These are phyloP conservation scores for Globisporangium megalacanthum DNA, from an alignment of 352 stramenopile genomes.

Conservation along the genomic window DNA sequence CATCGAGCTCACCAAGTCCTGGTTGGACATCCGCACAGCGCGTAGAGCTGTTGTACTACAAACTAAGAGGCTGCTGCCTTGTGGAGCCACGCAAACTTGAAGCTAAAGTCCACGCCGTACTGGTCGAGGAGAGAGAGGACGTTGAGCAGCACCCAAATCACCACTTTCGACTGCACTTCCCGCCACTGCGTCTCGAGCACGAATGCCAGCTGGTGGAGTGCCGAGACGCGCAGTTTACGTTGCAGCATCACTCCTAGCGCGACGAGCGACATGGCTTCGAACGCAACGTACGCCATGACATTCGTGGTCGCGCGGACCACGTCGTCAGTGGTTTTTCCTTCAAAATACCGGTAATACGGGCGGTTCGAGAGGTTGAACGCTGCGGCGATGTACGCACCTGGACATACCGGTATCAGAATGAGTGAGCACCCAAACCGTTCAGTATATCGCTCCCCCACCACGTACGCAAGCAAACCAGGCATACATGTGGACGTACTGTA, in stretches of 20 bases:
- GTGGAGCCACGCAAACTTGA: slow-evolving; percentile 10
- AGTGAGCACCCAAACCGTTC: no score
- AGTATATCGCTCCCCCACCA: no score
- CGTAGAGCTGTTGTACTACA: no score
- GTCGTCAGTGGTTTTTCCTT: not conserved
- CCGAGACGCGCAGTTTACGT: slow-evolving; percentile 15
- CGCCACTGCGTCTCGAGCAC: slow-evolving; percentile 21
- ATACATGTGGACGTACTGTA: slow-evolving; percentile 9
- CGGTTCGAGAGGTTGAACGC: slow-evolving; percentile 3
- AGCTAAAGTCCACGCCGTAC: slow-evolving; percentile 14
- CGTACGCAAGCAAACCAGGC: not conserved
- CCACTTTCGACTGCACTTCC: slow-evolving; percentile 19
- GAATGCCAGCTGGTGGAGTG: slow-evolving; percentile 15
- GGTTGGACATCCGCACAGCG: no score
- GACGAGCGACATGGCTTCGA: slow-evolving; percentile 17
- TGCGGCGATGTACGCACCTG: not conserved
- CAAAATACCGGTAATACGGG: not conserved
- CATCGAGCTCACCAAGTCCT: no score
- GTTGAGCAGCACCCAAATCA: slow-evolving; percentile 16
- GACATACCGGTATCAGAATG: not conserved
- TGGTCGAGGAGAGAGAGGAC: not conserved
- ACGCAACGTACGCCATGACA: slow-evolving; percentile 16
- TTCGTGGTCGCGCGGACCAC: not conserved
- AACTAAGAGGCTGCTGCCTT: no score
- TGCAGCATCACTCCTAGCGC: slow-evolving; percentile 10